Base-by-base conservation (phyloP, 257 asterid species). In the Parsonsia alboflavescens region DNA sequence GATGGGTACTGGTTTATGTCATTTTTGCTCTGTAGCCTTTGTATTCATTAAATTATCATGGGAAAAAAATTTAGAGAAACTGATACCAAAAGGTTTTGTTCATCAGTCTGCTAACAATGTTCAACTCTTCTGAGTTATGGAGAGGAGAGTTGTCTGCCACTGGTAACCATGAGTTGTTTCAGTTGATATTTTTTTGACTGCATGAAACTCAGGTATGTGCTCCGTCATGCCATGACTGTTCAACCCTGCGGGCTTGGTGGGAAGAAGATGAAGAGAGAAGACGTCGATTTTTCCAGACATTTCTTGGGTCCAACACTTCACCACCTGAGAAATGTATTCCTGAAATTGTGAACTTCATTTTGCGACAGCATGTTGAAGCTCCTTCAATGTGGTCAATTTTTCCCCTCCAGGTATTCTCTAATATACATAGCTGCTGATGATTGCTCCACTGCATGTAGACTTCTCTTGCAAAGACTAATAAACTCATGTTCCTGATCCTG, bases 181-280 rank as follows among this genome's bases (percentile, higher is more conserved):
- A 17, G 74, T 70, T 17, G 68, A 73, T 62, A 28, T 42, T 16
- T 42, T 41, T 5, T 56, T 17, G 9, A 36, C 48, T 42, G 12
- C 44, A n/a, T 68, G 33, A 22, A 33, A 49, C 52, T 77, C 65
- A 93, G 99, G 98, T 94, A n/a, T 86, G 90, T 80, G 99, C 99
- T 77, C 99, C 98, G 52, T 94, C 99, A 11, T 94, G 99, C 77
- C 98, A 94, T 41, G 99, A 94, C 83, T 92, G 99, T 67, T 92
- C 98, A 67, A 90, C 99, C 49, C 88, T 95, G 22, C 96, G 98
- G 57, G 99, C 97, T 49, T 94, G 99, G 99, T 94, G 99, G 99
- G 98, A 94, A 87, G 99, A 94, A 85, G 97, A 94, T 61, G 98
- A 87, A 70, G 98, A 88, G 61, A 85, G 96, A 71, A 87, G 98